Base-by-base conservation (phyloP, 768 basidiomycete species). In the Filobasidium wieringae region DNA sequence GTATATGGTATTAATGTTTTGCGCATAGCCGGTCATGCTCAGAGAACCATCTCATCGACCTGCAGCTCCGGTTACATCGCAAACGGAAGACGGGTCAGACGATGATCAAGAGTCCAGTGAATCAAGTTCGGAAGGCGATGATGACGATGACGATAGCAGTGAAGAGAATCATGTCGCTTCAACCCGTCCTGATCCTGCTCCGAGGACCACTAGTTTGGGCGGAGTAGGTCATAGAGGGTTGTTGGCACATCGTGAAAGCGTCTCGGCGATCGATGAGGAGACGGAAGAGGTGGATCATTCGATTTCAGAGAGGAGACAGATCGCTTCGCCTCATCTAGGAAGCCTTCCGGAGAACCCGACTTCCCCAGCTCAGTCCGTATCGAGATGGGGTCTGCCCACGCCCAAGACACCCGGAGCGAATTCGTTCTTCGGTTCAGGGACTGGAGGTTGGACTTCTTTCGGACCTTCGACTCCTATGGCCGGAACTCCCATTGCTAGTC, bases 11-110 rank as follows among this genome's bases (percentile, higher is more conserved):
- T 33, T 2, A 6, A 24, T 30, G 2, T 3, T 40, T 29, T 17
- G 4, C 32, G 7, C 9, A 32, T 55, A 72, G 72, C 72, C 72
- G 53, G 68, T 71, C 36, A 70, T 73, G 70, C 63, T 71, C 8
- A 63, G 72, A 17, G 65, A 73, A 57, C 69, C 70, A 3, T 70
- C 72, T 2, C 63, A 64, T 15, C 41, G 41, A 22, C 63, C 63
- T 11, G 33, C 40, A 2, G 41, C 59, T 14, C 47, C 51, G 17
- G 37, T 40, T 24, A 2, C 50, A 7, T 15, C 32, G 4, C 12
- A 15, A 7, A 26, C n/a, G 27, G 15, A 51, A 3, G 63, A 63
- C 19, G 32, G 24, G 2, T 47, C 41, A n/a, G 62, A 68, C 11
- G 66, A 66, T 7, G 65, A 58, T 1, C 57, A 58, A 36, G 57